Percentiles rank a stretch among this genome's conserved stretches.
phyloP scores from a whole-genome alignment of 2,329 filamentous ascomycete species.

The Pestalotiopsis fici region DNA sequence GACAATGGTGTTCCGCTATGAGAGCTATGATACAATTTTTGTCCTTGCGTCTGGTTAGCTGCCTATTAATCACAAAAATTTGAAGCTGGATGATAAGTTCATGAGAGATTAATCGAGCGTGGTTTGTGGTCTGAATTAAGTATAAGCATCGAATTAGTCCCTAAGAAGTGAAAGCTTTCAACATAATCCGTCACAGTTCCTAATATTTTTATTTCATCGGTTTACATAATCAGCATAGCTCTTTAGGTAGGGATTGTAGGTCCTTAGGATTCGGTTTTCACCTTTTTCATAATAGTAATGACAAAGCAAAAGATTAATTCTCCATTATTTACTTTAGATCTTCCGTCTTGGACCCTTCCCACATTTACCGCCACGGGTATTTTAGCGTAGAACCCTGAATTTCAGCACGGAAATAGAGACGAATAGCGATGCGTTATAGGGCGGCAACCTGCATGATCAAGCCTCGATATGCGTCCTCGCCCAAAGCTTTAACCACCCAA shows the following conservation, averaged over 20 bases:
- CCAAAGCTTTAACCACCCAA: not conserved
- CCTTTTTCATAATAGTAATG: not conserved
- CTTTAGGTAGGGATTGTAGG: not conserved
- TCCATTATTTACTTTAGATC: not conserved
- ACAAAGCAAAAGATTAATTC: not conserved
- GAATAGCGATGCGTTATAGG: not conserved
- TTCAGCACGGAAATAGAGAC: not conserved
- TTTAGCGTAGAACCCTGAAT: not conserved
- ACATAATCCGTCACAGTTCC: no score
- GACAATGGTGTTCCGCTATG: no score
- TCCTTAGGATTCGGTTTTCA: not conserved
- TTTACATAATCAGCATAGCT: not conserved
- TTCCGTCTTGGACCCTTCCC: not conserved
- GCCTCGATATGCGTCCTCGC: not conserved
- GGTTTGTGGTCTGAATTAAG: not conserved
- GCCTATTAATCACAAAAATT: not conserved
- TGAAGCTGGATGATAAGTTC: not conserved
- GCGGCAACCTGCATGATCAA: not conserved
- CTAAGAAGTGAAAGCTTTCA: no score
- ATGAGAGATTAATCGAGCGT: not conserved
- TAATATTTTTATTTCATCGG: no score
- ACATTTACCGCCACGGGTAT: not conserved
- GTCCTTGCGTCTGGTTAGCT: not conserved
- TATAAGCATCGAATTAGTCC: not conserved
- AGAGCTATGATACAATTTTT: not conserved